Base-by-base conservation (phyloP, 2,329 filamentous ascomycete species). In the Colletotrichum caudatum region DNA sequence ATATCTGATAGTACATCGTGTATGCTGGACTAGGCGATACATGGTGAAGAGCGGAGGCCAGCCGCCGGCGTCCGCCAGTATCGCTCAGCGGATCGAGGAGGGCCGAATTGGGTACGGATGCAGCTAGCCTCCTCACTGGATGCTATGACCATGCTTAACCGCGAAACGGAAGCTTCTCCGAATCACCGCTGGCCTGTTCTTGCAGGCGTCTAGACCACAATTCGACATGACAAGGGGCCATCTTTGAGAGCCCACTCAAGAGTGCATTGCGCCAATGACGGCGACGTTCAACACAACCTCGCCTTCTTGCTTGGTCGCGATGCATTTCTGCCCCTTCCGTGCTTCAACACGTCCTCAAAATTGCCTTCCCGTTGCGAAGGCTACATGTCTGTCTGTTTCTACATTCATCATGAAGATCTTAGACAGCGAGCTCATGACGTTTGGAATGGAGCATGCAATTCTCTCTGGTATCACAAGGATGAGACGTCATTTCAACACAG, bases 381-480 rank as follows among this genome's bases (percentile, higher is more conserved):
- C 66, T 60, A 23, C 37, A 57, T 58, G 18, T 58, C 20, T 44
- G 37, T 58, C 26, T 39, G n/a, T 53, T 53, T 44, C 26, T 23
- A 35, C 18, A 51, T 18, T 57, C 6, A 64, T 35, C 39, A 44
- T 37, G 56, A 26, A 23, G 48, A 59, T 68, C 51, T 18, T 48
- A 46, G 18, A 48, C 59, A n/a, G 9, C 46, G 33, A 62, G 57
- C 44, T 68, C 63, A 61, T 67, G 71, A 60, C 53, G 64, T 64
- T 64, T 71, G 44, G n/a, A 7, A 53, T 51, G 50, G 46, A 61
- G 46, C 46, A 60, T 39, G 48, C 64, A 41, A 46, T 51, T 23
- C 7, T 20, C 7, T 51, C 41, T 60, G 76, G 75, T 76, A 73
- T 75, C 75, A 76, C 76, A 76, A 77, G 74, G 76, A 74, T 76